Conservation (phyloP, 768 basidiomycete genomes). For the Stropharia rugosoannulata region DNA sequence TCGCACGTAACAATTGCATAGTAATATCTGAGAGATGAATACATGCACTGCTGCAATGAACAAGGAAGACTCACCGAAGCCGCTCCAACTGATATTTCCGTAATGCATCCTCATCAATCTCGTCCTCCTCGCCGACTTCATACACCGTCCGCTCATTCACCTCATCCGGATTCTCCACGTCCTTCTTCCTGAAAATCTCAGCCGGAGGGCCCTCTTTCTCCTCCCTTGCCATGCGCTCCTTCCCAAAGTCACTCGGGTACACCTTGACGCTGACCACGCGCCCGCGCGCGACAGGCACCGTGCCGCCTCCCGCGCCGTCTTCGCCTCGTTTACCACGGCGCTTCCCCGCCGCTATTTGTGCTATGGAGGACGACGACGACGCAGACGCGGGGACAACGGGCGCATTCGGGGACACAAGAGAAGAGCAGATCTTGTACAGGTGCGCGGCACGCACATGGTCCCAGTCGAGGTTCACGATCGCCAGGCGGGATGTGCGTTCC, state of each 20-base stretch:
- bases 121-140: constrained; percentile 66
- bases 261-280: constrained; percentile 75
- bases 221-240: constrained; percentile 80
- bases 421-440: constrained; percentile 90
- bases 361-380: constrained; percentile 12
- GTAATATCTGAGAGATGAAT: constrained; percentile 65
- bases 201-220: constrained; percentile 88
- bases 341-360: not conserved
- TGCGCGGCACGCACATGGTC: constrained; percentile 90
- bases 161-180: constrained; percentile 42
- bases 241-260: constrained; percentile 94
- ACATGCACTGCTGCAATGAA: not conserved
- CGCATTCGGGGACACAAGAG: constrained; percentile 67
- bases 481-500: constrained; percentile 67
- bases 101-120: constrained; percentile 87
- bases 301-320: constrained; percentile 9
- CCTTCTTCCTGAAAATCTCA: constrained; percentile 72
- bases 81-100: constrained; percentile 92
- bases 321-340: not conserved
- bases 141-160: constrained; percentile 65
- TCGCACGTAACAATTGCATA: constrained; percentile 95
- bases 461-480: constrained; percentile 97
- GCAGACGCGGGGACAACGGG: constrained; percentile 35
- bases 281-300: constrained; percentile 49
- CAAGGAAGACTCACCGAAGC: constrained; percentile 59